Base-by-base conservation (phyloP, 2,329 filamentous ascomycete species). In the Penicillium sclerotiorum region DNA sequence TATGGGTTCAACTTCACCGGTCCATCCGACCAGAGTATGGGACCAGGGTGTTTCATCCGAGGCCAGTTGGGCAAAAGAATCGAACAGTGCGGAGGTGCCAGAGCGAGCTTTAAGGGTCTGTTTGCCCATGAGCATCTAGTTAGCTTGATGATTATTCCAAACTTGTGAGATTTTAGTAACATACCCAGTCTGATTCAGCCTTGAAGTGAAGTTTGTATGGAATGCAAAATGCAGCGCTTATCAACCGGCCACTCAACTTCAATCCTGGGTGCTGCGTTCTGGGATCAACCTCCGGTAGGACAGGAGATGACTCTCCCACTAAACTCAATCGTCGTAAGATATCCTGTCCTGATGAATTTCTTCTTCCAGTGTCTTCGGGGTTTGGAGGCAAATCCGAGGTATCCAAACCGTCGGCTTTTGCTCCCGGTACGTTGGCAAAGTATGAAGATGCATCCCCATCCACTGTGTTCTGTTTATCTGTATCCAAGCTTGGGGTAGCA, bases 1-100 rank as follows among this genome's bases (percentile, higher is more conserved):
- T 12, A 67, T 58, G n/a, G 70, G 74, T 49, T 86, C 82, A 51
- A 93, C 87, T 70, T 97, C 93, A 50, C 93, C 93, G 3, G 93
- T 96, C 93, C 93, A 97, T 38, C 90, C 92, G 45, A 97, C 89
- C 5, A 96, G 82, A 1, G 87, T 94, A 74, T 96, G 93, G 62
- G 91, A 90, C 92, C 92, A 97, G 17, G 87, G 85, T 2, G 87
- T 86, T 36, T 88, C 81, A 48, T 87, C 80, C n/a, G 91, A 95
- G 3, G 91, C 89, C 37, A 97, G 84, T 72, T 95, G 87, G 48
- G 87, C 83, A 65, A 97, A 91, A 8, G 91, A 92, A 70, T 96
- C 91, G 73, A 95, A 95, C 27, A 97, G 81, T 13, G 93, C 91
- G 11, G 93, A 96, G 50, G 92, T 93, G 47, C 93, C 93, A 53